Conservation (phyloP, 768 basidiomycete species). For the Boletus vermiculosoides region DNA sequence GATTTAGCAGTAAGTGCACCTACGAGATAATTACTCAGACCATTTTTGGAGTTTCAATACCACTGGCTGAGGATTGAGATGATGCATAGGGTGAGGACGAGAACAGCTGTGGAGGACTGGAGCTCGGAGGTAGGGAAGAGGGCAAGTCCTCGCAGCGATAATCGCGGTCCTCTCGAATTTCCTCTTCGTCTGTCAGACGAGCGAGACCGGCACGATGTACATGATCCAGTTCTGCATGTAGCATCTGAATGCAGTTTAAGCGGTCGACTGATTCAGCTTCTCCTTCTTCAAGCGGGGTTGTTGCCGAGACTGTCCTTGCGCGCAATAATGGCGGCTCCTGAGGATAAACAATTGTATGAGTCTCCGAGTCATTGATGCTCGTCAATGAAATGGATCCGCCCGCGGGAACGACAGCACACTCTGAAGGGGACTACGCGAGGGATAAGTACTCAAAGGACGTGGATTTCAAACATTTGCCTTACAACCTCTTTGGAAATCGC, state of each 20-base stretch:
- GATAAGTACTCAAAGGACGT: too few species aligned
- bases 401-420: not conserved
- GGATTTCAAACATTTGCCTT: too few species aligned
- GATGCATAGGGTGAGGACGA: conserved; percentile 41
- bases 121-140: conserved; percentile 40
- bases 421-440: too few species aligned
- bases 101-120: conserved; percentile 46
- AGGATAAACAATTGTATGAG: not conserved
- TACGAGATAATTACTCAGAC: conserved; percentile 8
- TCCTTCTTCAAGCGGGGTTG: not conserved
- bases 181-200: conserved; percentile 1
- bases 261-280: not conserved
- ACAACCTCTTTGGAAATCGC: too few species aligned
- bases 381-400: not conserved
- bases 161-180: conserved; percentile 3
- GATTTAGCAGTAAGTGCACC: not conserved
- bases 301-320: not conserved
- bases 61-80: conserved; percentile 30
- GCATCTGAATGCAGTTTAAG: not conserved
- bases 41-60: conserved; percentile 9
- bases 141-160: conserved; percentile 5
- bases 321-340: not conserved
- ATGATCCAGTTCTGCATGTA: not conserved
- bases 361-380: not conserved
- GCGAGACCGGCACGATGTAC: not conserved